These are phyloP conservation scores for Yamadazyma triangularis DNA, from an alignment of 1,139 yeast genomes.

Conservation along the genomic window DNA sequence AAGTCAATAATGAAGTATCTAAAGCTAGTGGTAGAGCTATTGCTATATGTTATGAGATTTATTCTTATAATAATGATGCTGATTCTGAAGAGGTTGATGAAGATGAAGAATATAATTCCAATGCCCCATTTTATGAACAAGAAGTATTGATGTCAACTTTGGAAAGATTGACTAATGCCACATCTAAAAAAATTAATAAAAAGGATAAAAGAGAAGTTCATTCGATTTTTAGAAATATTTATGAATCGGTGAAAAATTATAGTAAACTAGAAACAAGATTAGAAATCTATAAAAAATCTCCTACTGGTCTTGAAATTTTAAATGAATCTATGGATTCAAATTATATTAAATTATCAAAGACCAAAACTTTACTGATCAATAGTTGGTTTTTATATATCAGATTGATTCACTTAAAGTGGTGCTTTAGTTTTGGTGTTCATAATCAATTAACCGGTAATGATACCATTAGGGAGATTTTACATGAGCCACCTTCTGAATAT, in stretches of 20 bases:
- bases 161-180: slow-evolving; percentile 44
- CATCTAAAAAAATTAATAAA: slow-evolving; percentile 55
- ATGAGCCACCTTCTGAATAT: slow-evolving; percentile 35
- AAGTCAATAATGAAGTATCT: slow-evolving; percentile 34
- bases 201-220: slow-evolving; percentile 59
- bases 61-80: slow-evolving; percentile 37
- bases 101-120: slow-evolving; percentile 38
- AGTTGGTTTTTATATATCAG: slow-evolving; percentile 66
- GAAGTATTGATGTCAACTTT: slow-evolving; percentile 44
- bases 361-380: slow-evolving; percentile 54
- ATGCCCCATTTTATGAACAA: slow-evolving; percentile 58
- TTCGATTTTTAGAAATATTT: slow-evolving; percentile 60
- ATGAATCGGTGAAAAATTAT: slow-evolving; percentile 44
- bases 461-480: slow-evolving; percentile 38
- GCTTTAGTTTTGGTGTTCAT: slow-evolving; percentile 66
- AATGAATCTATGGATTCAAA: slow-evolving; percentile 34
- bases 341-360: slow-evolving; percentile 51
- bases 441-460: slow-evolving; percentile 54
- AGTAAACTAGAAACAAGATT: slow-evolving; percentile 37
- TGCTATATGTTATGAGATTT: slow-evolving; percentile 60
- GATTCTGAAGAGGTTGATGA: slow-evolving; percentile 31
- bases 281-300: slow-evolving; percentile 31
- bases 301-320: slow-evolving; percentile 39
- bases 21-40: slow-evolving; percentile 58
- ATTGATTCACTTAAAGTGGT: slow-evolving; percentile 62